These are phyloP conservation scores for Cladosporium sp. DNA, from an alignment of 2,329 filamentous ascomycete species.

Conservation along the genomic window DNA sequence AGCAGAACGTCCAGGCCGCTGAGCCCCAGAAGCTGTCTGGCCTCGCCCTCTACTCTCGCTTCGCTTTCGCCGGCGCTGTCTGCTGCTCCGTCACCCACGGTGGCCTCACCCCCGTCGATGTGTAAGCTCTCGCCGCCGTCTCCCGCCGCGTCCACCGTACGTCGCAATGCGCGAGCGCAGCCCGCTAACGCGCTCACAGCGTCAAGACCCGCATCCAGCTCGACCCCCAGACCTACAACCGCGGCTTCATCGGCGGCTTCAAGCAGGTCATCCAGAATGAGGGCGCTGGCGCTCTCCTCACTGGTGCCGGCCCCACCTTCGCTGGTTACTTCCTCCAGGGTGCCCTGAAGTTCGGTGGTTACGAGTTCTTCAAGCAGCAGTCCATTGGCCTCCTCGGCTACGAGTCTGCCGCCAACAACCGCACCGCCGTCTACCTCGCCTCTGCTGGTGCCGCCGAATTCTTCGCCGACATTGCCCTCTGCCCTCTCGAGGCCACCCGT, in stretches of 20 bases:
- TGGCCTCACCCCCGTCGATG: slow-evolving; percentile 94
- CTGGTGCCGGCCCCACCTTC: slow-evolving; percentile 76
- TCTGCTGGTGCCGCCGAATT: slow-evolving; percentile 57
- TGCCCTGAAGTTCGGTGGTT: slow-evolving; percentile 89
- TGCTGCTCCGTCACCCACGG: slow-evolving; percentile 99
- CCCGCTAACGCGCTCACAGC: slow-evolving; percentile 42
- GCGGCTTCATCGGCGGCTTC: slow-evolving; percentile 79
- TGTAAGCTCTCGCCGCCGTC: slow-evolving; percentile 60
- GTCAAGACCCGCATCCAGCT: slow-evolving; percentile 96
- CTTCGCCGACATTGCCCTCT: slow-evolving; percentile 72
- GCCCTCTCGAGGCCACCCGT: slow-evolving; percentile 85
- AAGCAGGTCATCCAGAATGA: slow-evolving; percentile 76
- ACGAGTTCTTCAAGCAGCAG: slow-evolving; percentile 95
- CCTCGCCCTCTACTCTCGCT: slow-evolving; percentile 80
- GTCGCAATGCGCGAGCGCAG: neutral
- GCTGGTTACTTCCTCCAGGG: slow-evolving; percentile 93
- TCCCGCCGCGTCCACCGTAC: neutral
- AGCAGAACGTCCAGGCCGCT: slow-evolving; percentile 41
- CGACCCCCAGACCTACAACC: slow-evolving; percentile 83
- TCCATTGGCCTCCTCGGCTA: slow-evolving; percentile 72
- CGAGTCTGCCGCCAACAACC: slow-evolving; percentile 70
- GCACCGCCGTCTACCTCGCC: slow-evolving; percentile 72
- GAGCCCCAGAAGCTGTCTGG: slow-evolving; percentile 53
- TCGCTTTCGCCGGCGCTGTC: slow-evolving; percentile 94
- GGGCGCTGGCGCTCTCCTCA: slow-evolving; percentile 79